These are phyloP conservation scores for Ceratocystis eucalypticola DNA, from an alignment of 2,329 filamentous ascomycete species.

Conservation along the genomic window DNA sequence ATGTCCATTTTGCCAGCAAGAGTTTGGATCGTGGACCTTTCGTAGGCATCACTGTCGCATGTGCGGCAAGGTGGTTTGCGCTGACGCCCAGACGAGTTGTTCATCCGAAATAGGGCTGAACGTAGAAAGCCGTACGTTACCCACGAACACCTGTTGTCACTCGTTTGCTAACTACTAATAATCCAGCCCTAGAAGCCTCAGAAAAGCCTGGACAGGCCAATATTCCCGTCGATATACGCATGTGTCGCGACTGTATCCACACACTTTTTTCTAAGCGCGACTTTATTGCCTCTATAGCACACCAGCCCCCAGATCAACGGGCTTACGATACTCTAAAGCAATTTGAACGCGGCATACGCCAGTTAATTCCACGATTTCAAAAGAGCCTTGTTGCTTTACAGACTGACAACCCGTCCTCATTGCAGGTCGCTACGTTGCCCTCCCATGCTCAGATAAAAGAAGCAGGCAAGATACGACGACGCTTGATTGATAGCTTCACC, in stretches of 20 bases:
- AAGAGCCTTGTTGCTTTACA: conserved; percentile 53
- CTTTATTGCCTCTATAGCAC: conserved; percentile 55
- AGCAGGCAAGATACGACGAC: conserved; percentile 77
- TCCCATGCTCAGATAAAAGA: conserved; percentile 61
- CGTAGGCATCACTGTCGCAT: conserved; percentile 87
- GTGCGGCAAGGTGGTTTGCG: conserved; percentile 86
- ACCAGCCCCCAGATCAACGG: conserved; percentile 60
- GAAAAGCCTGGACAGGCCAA: conserved; percentile 33
- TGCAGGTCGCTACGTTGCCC: conserved; percentile 21
- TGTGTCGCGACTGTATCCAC: conserved; percentile 76
- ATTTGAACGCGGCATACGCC: conserved; percentile 74
- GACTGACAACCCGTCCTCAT: conserved; percentile 18
- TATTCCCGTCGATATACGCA: conserved; percentile 66
- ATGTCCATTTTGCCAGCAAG: conserved; percentile 92
- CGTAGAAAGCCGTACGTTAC: conserved; percentile 41
- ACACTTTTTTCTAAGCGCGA: conserved; percentile 55
- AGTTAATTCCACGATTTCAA: conserved; percentile 74
- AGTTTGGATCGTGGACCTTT: conserved; percentile 87
- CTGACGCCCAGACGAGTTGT: conserved; percentile 70
- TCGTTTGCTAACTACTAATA: background rate
- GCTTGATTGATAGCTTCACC: conserved; percentile 74
- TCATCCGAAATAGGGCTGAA: conserved; percentile 73
- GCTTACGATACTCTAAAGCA: conserved; percentile 73
- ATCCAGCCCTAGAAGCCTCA: conserved; percentile 26
- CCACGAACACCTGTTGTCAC: background rate